Evolutionary conservation across 192 early-diverging fungal species (phyloP).

Genomic region (Coemansia reversa): DNA sequence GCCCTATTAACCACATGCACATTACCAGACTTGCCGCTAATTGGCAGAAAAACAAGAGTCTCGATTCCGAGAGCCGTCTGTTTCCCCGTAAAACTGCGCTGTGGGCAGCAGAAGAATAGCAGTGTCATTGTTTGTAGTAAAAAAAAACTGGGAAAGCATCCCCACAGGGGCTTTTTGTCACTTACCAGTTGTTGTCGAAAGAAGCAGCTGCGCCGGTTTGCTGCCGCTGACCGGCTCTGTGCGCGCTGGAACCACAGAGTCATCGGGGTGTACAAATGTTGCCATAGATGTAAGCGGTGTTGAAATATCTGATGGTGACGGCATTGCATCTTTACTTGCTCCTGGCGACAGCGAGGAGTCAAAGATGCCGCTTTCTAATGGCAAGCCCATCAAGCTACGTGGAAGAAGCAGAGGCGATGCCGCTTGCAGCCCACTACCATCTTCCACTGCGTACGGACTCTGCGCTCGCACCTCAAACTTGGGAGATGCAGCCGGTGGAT

Average conservation of each 20-base stretch:
- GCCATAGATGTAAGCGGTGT: constrained; percentile 11
- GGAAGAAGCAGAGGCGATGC: constrained; percentile 38
- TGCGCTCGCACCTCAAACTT: constrained; percentile 8
- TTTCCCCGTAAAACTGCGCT: neutral
- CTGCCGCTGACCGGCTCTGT: neutral
- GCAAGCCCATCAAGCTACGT: constrained; percentile 32
- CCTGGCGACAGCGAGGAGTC: constrained; percentile 19
- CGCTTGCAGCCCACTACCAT: constrained; percentile 23
- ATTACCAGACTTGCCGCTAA: neutral
- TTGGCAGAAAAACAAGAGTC: neutral
- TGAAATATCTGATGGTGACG: constrained; percentile 31
- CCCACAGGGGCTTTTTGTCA: neutral
- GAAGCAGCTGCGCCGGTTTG: neutral
- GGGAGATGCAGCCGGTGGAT: constrained; percentile 35
- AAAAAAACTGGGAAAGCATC: neutral
- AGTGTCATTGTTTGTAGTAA: neutral
- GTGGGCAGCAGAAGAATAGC: neutral
- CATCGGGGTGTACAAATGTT: constrained; percentile 16
- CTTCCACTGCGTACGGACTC: neutral
- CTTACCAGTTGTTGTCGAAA: neutral
- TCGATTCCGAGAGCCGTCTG: neutral
- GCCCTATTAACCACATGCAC: neutral
- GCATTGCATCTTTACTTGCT: constrained; percentile 24
- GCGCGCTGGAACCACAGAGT: constrained; percentile 30
- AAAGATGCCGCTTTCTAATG: constrained; percentile 39